These are phyloP conservation scores for Beverwykella pulmonaria DNA, from an alignment of 495 filamentous ascomycete species.

Conservation along the genomic window DNA sequence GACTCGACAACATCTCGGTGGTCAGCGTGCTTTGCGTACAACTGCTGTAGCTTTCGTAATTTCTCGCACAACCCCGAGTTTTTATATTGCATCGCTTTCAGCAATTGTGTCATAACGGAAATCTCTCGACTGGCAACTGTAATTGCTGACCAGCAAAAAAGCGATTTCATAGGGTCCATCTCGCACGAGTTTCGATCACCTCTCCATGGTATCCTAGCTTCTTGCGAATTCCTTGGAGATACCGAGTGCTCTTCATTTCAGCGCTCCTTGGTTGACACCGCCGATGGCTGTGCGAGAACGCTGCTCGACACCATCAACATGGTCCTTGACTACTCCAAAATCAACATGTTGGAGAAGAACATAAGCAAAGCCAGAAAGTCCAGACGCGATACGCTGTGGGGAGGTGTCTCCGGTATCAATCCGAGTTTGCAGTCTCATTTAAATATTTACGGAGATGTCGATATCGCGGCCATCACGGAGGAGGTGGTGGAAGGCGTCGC, in stretches of 20 bases:
- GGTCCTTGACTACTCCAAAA: constrained; percentile 24
- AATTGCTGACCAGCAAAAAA: constrained; percentile 9
- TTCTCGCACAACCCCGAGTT: constrained; percentile 41
- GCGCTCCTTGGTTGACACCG: constrained; percentile 3
- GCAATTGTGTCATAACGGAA: constrained; percentile 42
- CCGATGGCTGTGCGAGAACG: constrained; percentile 14
- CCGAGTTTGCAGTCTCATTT: constrained; percentile 5
- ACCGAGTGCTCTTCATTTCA: constrained; percentile 5
- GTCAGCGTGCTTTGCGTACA: constrained; percentile 37
- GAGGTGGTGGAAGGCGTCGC: constrained; percentile 7
- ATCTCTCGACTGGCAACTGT: constrained; percentile 34
- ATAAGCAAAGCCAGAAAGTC: background rate
- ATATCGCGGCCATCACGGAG: background rate
- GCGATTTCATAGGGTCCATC: constrained; percentile 18
- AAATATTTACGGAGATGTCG: constrained; percentile 9
- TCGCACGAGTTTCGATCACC: constrained; percentile 27
- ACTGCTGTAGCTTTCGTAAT: constrained; percentile 25
- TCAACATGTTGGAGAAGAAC: constrained; percentile 18
- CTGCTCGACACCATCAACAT: constrained; percentile 18
- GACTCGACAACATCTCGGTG: constrained; percentile 23
- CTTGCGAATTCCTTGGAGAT: constrained; percentile 20
- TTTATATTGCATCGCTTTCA: constrained; percentile 40
- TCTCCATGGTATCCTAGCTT: constrained; percentile 27
- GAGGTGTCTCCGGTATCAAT: background rate
- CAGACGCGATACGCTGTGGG: background rate